A percentile compares a stretch with the other conserved stretches of the same genome.
Evolutionary conservation across 345 rosid genomes (phyloP).

Genomic region (Ceriops decandra): DNA sequence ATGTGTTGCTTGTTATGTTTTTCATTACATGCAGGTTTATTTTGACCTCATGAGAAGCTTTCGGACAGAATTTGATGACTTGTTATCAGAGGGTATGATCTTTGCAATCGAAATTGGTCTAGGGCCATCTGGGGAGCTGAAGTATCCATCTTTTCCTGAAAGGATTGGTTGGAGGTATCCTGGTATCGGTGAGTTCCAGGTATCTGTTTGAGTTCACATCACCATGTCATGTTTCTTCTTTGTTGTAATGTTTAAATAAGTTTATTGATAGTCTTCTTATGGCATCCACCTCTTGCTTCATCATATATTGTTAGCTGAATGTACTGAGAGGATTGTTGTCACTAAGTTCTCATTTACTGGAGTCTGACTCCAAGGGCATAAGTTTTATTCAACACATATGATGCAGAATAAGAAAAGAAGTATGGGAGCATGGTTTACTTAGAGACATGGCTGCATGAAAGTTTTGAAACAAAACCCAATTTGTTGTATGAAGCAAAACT

Average conservation of each 20-base stretch:
- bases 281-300: background rate
- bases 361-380: no score
- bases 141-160: slow-evolving; percentile 80
- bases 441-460: no score
- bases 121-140: slow-evolving; percentile 86
- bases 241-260: background rate
- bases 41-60: slow-evolving; percentile 98
- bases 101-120: slow-evolving; percentile 83
- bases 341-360: no score
- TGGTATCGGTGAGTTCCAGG: slow-evolving; percentile 99
- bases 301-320: no score
- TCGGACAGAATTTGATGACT: slow-evolving; percentile 79
- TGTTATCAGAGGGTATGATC: slow-evolving; percentile 64
- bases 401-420: no score
- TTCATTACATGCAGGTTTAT: slow-evolving; percentile 56
- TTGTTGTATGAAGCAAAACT: no score
- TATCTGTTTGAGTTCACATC: slow-evolving; percentile 35
- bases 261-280: slow-evolving; percentile 3
- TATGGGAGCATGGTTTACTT: no score
- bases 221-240: background rate
- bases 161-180: slow-evolving; percentile 94
- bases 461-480: no score
- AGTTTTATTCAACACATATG: no score
- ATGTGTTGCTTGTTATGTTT: slow-evolving; percentile 13
- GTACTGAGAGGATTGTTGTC: no score